A percentile compares a stretch with the other conserved stretches of the same genome.
phyloP scores from a whole-genome alignment of 2,329 filamentous ascomycete genomes.

The Sporothrix sp. region DNA sequence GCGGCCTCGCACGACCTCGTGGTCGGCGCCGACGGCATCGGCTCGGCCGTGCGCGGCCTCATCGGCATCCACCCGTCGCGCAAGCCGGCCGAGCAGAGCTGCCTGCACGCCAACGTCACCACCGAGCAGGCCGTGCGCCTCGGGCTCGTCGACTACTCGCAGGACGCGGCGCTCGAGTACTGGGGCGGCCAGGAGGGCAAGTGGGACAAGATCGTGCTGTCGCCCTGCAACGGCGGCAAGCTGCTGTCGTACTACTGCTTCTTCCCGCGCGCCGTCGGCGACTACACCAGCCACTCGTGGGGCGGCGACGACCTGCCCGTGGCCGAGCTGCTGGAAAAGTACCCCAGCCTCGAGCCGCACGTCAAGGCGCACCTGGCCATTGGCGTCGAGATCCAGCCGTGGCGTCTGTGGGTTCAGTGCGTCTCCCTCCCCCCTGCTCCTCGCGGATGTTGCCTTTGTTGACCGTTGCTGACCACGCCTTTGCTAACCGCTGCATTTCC shows the following conservation, averaged over 20 bases:
- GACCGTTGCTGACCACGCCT: too few relatives aligned
- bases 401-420: slow-evolving; percentile 42
- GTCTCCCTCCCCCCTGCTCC: not conserved
- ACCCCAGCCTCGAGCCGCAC: slow-evolving; percentile 48
- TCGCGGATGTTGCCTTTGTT: not conserved
- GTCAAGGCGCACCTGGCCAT: slow-evolving; percentile 49
- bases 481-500: too few relatives aligned
- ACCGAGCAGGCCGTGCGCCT: slow-evolving; percentile 50
- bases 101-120: slow-evolving; percentile 54
- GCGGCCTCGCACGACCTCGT: slow-evolving; percentile 47
- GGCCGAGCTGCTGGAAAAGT: slow-evolving; percentile 51
- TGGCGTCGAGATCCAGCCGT: slow-evolving; percentile 53
- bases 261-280: slow-evolving; percentile 50
- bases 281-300: slow-evolving; percentile 52
- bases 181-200: slow-evolving; percentile 54
- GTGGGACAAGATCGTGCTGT: slow-evolving; percentile 58
- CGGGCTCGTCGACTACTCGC: slow-evolving; percentile 53
- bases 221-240: slow-evolving; percentile 56
- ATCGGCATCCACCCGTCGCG: slow-evolving; percentile 54
- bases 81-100: slow-evolving; percentile 49
- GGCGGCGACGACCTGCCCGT: slow-evolving; percentile 21
- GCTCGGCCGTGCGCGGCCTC: slow-evolving; percentile 51
- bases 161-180: slow-evolving; percentile 54
- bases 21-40: slow-evolving; percentile 57
- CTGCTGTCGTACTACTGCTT: slow-evolving; percentile 53